Percentiles rank a stretch among this genome's conserved stretches.
phyloP scores from a whole-genome alignment of 345 rosid species.

The Camelina hispida region DNA sequence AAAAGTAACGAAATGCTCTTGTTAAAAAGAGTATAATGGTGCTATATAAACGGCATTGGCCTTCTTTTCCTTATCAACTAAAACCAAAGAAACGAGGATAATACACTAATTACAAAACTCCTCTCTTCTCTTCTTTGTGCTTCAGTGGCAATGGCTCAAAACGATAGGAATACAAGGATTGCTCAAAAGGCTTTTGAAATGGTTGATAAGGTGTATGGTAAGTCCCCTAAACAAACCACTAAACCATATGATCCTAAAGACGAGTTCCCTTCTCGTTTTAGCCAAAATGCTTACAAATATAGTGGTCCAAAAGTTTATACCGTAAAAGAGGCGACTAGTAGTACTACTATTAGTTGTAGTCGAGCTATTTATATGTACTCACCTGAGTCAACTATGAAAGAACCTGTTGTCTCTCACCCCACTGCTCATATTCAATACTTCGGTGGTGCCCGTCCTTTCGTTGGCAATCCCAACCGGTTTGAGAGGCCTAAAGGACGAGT shows the following conservation, averaged over 20 bases:
- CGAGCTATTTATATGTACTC: slow-evolving; percentile 26
- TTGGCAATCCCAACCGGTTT: slow-evolving; percentile 3
- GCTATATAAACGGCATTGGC: slow-evolving; percentile 29
- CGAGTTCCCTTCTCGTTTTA: slow-evolving; percentile 28
- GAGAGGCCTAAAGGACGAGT: slow-evolving; percentile 32
- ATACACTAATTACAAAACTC: not conserved
- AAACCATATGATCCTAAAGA: slow-evolving; percentile 23
- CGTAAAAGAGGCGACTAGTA: slow-evolving; percentile 19
- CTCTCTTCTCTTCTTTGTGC: slow-evolving; percentile 19
- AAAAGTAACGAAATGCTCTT: slow-evolving; percentile 10
- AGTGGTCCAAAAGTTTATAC: slow-evolving; percentile 32
- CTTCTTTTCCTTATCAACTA: slow-evolving; percentile 9
- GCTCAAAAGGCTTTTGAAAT: slow-evolving; percentile 38
- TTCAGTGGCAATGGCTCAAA: slow-evolving; percentile 41
- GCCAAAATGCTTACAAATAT: slow-evolving; percentile 22
- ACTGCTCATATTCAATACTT: slow-evolving; percentile 17
- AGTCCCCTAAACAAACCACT: not conserved
- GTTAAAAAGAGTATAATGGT: slow-evolving; percentile 3
- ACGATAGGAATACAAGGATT: slow-evolving; percentile 5
- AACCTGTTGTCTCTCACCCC: slow-evolving; percentile 27
- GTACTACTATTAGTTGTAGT: not conserved
- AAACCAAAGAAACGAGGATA: slow-evolving; percentile 25
- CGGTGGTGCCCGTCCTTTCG: slow-evolving; percentile 31
- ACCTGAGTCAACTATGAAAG: slow-evolving; percentile 16
- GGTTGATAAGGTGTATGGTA: slow-evolving; percentile 33